These are phyloP conservation scores for Beauveria brongniartii DNA, from an alignment of 2,329 filamentous ascomycete genomes.

Conservation along the genomic window DNA sequence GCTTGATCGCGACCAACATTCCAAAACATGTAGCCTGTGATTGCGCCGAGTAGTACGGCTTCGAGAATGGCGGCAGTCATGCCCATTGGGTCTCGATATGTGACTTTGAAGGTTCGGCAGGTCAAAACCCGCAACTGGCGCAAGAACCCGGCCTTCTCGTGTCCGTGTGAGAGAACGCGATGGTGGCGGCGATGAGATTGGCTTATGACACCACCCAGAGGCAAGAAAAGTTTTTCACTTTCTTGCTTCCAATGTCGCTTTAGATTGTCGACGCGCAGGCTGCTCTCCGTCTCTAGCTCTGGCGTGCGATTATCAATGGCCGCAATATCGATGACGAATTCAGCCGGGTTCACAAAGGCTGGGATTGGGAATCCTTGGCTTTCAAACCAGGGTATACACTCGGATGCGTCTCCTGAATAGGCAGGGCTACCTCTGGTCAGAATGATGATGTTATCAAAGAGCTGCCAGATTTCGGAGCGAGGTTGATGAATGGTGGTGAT, in stretches of 20 bases:
- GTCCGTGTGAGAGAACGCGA: constrained; percentile 10
- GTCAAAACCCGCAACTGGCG: constrained; percentile 61
- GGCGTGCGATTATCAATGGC: constrained; percentile 64
- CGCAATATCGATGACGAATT: constrained; percentile 66
- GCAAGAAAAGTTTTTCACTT: constrained; percentile 21
- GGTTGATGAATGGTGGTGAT: constrained; percentile 72
- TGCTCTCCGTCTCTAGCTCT: constrained; percentile 54
- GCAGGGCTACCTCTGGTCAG: constrained; percentile 60
- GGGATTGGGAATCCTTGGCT: constrained; percentile 53
- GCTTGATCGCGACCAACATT: constrained; percentile 55
- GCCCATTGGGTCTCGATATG: constrained; percentile 68
- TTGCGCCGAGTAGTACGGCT: constrained; percentile 60
- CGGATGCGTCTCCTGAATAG: constrained; percentile 53
- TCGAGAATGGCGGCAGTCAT: constrained; percentile 63
- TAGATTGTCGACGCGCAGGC: constrained; percentile 51
- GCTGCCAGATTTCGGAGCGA: constrained; percentile 69
- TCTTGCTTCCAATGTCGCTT: constrained; percentile 50
- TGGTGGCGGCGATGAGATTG: constrained; percentile 1
- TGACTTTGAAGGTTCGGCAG: constrained; percentile 60
- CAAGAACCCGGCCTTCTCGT: constrained; percentile 43
- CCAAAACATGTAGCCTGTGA: constrained; percentile 67
- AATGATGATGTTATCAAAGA: constrained; percentile 66
- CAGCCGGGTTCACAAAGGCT: constrained; percentile 68
- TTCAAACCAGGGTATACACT: constrained; percentile 58
- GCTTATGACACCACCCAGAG: constrained; percentile 13